A percentile compares a stretch with the other conserved stretches of the same genome.
Evolutionary conservation across 352 stramenopile species (phyloP).

Genomic region (Phytophthora pisi): DNA sequence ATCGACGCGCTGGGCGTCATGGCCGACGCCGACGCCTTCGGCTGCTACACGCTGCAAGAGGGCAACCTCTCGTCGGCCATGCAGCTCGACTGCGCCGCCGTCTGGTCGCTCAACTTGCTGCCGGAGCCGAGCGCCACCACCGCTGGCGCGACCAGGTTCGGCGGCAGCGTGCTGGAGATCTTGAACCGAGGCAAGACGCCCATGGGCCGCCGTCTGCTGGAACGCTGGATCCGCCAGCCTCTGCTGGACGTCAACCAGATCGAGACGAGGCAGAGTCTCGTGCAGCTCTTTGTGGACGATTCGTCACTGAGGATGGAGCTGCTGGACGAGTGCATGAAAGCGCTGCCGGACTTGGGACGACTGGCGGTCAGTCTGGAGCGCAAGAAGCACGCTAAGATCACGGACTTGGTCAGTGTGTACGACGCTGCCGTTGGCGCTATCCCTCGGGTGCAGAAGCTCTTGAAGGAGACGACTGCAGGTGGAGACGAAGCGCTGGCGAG

Average conservation of each 20-base stretch:
- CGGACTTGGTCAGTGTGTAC: conserved; percentile 84
- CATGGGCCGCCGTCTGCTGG: conserved; percentile 93
- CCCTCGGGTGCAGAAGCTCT: conserved; percentile 61
- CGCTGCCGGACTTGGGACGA: conserved; percentile 78
- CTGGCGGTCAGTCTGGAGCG: conserved; percentile 70
- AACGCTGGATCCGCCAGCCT: conserved; percentile 98
- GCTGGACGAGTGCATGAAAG: conserved; percentile 89
- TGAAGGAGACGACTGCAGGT: conserved; percentile 39
- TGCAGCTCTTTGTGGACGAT: conserved; percentile 93
- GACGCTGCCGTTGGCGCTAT: conserved; percentile 76
- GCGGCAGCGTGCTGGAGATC: conserved; percentile 92
- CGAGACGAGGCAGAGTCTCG: conserved; percentile 88
- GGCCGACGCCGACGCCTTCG: conserved; percentile 67
- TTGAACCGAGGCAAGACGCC: conserved; percentile 95
- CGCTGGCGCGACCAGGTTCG: conserved; percentile 46
- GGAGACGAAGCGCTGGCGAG: conserved; percentile 39
- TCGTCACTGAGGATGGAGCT: conserved; percentile 86
- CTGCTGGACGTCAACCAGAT: conserved; percentile 91
- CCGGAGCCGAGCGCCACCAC: conserved; percentile 67
- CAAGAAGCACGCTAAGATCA: conserved; percentile 79
- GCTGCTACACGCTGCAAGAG: conserved; percentile 67
- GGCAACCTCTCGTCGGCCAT: conserved; percentile 88
- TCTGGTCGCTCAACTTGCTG: conserved; percentile 93
- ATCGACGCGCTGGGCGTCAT: conserved; percentile 77
- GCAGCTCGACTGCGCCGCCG: conserved; percentile 92